These are phyloP conservation scores for Linum lewisii DNA, from an alignment of 345 rosid genomes.

Conservation along the genomic window DNA sequence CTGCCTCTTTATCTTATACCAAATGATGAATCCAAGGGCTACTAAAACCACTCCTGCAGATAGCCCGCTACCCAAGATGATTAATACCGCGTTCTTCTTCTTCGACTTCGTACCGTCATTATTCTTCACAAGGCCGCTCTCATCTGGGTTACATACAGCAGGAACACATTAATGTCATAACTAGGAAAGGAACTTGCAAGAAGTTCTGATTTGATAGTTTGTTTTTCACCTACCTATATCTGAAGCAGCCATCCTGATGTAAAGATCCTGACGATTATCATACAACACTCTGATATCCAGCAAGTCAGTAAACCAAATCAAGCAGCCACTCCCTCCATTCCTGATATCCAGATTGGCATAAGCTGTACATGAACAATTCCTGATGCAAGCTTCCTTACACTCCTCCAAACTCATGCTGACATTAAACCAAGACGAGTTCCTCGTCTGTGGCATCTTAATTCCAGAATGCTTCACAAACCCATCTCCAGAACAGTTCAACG, in stretches of 20 bases:
- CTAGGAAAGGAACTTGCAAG: no score
- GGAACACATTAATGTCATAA: no score
- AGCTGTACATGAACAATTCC: constrained; percentile 7
- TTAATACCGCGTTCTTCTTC: neutral
- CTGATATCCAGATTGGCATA: constrained; percentile 1
- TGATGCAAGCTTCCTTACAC: neutral
- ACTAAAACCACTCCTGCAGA: neutral
- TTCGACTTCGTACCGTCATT: neutral
- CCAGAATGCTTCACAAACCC: neutral
- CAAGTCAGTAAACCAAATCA: constrained; percentile 16
- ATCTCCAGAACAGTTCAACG: neutral
- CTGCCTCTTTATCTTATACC: neutral
- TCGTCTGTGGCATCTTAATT: constrained; percentile 9
- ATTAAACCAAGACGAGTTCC: neutral
- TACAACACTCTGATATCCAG: constrained; percentile 12
- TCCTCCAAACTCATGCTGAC: neutral
- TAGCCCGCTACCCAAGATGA: neutral
- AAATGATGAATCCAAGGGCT: neutral
- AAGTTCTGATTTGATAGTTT: no score
- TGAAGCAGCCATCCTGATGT: constrained; percentile 7
- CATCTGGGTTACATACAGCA: neutral
- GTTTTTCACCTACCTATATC: neutral
- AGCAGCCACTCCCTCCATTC: constrained; percentile 10
- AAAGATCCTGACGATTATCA: constrained; percentile 12
- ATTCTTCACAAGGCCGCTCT: neutral